phyloP scores from a whole-genome alignment of 352 stramenopile genomes.

The Phytopythium kandeliae region DNA sequence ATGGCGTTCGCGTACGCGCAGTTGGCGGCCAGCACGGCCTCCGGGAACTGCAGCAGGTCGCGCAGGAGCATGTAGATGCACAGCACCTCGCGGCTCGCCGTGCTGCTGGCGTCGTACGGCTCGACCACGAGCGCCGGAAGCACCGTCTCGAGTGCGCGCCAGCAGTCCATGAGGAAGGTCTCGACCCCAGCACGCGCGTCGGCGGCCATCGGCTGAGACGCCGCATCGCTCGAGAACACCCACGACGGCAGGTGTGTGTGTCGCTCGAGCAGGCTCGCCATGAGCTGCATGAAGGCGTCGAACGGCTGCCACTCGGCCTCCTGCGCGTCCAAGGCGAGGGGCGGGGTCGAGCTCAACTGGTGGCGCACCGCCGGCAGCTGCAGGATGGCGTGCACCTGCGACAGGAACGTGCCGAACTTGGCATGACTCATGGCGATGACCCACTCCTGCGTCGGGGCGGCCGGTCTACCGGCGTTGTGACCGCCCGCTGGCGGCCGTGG shows the following conservation, averaged over 20 bases:
- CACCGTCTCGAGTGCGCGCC: constrained; percentile 38
- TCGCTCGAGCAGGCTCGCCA: constrained; percentile 28
- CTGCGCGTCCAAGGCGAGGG: constrained; percentile 7
- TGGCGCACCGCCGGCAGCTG: constrained; percentile 23
- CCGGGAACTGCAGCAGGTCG: constrained; percentile 44
- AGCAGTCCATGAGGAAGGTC: constrained; percentile 38
- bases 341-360: constrained; percentile 11
- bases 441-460: constrained; percentile 33
- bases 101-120: constrained; percentile 21
- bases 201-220: constrained; percentile 25
- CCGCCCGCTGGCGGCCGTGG: no score
- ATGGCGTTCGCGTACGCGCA: constrained; percentile 52
- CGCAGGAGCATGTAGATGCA: constrained; percentile 44
- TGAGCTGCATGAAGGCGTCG: constrained; percentile 30
- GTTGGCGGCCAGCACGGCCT: constrained; percentile 41
- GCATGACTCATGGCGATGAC: constrained; percentile 57
- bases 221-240: constrained; percentile 37
- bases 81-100: constrained; percentile 25
- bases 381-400: constrained; percentile 34
- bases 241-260: constrained; percentile 29
- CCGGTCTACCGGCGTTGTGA: constrained; percentile 4
- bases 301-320: constrained; percentile 44
- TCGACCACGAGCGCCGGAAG: constrained; percentile 38
- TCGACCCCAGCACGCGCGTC: constrained; percentile 30
- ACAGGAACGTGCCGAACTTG: constrained; percentile 47